Conservation (phyloP, 768 basidiomycete species). For the Naganishia vishniacii region DNA sequence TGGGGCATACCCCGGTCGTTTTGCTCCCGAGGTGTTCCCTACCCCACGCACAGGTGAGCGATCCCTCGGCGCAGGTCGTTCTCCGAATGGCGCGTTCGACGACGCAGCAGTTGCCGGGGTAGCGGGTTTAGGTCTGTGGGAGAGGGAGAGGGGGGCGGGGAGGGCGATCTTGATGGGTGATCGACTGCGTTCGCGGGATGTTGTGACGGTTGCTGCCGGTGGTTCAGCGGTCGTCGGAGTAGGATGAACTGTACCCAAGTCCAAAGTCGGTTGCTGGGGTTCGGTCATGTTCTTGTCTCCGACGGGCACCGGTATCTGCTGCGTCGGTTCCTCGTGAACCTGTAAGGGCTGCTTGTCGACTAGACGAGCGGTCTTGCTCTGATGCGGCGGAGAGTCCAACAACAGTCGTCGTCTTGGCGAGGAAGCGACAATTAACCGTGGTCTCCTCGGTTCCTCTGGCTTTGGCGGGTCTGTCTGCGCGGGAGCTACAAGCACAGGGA, state of each 20-base stretch:
- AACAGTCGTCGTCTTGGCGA: background rate
- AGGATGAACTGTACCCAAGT: no score
- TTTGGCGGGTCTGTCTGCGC: background rate
- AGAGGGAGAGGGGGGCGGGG: background rate
- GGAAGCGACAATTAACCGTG: background rate
- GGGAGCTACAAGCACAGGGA: no score
- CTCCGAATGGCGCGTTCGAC: background rate
- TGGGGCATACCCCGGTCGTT: no score
- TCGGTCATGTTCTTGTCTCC: no score
- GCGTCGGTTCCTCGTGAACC: no score
- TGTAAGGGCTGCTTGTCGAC: no score
- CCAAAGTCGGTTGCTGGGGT: no score
- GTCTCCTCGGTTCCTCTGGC: background rate
- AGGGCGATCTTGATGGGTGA: slow-evolving; percentile 10
- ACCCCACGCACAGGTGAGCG: no score
- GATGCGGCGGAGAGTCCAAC: slow-evolving; percentile 11
- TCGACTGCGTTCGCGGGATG: background rate
- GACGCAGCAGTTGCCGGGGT: background rate
- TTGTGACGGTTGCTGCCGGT: background rate
- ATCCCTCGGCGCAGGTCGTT: no score
- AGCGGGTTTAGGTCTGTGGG: background rate
- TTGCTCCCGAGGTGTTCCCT: no score
- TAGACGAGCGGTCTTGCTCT: background rate
- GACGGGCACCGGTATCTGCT: no score
- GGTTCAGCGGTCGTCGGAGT: background rate